Evolutionary conservation across 345 rosid genomes (phyloP).

Genomic region (Salix dunnii): DNA sequence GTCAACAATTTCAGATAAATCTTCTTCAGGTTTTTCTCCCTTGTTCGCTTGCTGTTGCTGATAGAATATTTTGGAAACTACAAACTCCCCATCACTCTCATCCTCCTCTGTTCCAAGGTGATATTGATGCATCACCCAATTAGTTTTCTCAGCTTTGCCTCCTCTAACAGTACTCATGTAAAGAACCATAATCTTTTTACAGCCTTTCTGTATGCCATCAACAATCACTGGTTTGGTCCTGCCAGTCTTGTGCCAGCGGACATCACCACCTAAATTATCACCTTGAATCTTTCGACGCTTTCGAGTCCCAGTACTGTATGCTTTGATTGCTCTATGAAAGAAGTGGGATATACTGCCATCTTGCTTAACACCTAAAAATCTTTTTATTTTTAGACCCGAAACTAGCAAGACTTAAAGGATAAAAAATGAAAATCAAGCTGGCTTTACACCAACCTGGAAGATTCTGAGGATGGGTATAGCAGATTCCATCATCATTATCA

Average conservation of each 20-base stretch:
- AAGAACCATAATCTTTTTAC: constrained; percentile 95
- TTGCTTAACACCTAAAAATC: constrained; percentile 58
- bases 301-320: constrained; percentile 84
- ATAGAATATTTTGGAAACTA: constrained; percentile 74
- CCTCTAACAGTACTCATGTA: constrained; percentile 50
- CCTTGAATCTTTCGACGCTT: constrained; percentile 90
- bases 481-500: constrained; percentile 81
- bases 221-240: constrained; percentile 71
- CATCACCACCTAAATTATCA: constrained; percentile 64
- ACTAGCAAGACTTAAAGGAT: neutral
- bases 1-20: constrained; percentile 37
- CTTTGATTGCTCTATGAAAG: constrained; percentile 83
- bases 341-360: constrained; percentile 79
- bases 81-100: constrained; percentile 79
- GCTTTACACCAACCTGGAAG: constrained; percentile 61
- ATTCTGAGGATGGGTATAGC: constrained; percentile 92
- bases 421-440: constrained; percentile 4
- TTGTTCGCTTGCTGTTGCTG: constrained; percentile 61
- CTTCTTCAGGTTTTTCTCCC: constrained; percentile 58
- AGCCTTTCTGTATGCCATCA: constrained; percentile 77
- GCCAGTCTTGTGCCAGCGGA: constrained; percentile 98
- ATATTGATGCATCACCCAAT: constrained; percentile 98
- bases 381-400: constrained; percentile 3
- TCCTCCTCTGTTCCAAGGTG: constrained; percentile 90
- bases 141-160: constrained; percentile 77